These are phyloP conservation scores for Globisporangium nodosum DNA, from an alignment of 352 stramenopile species.

Conservation along the genomic window DNA sequence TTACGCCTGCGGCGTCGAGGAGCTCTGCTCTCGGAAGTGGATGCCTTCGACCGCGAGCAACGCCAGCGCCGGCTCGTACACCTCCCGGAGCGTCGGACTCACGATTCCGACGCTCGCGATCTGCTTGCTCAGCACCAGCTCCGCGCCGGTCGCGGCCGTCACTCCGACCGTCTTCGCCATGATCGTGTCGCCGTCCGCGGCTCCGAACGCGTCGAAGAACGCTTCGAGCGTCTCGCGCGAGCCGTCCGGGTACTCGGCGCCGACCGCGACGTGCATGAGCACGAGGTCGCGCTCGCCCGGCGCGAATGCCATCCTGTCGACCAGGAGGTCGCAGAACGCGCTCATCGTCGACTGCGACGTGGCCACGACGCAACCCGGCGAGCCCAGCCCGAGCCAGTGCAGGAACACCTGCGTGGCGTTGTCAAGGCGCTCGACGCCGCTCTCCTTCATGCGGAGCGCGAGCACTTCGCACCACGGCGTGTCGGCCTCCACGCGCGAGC, in stretches of 20 bases:
- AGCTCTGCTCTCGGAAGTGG: constrained; percentile 23
- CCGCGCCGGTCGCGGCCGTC: constrained; percentile 68
- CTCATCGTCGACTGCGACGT: constrained; percentile 27
- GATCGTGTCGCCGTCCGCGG: constrained; percentile 38
- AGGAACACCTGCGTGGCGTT: constrained; percentile 23
- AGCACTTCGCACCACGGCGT: constrained; percentile 48
- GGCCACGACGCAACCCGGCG: constrained; percentile 7
- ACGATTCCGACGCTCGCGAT: constrained; percentile 47
- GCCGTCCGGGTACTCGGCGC: constrained; percentile 31
- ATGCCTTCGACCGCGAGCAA: constrained; percentile 43
- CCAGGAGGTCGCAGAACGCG: constrained; percentile 42
- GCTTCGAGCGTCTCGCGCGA: constrained; percentile 40
- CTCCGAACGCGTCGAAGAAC: constrained; percentile 55
- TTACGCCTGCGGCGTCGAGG: background rate
- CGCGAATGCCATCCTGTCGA: constrained; percentile 50
- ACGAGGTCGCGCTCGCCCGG: constrained; percentile 77
- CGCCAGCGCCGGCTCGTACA: constrained; percentile 49
- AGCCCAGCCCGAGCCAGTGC: constrained; percentile 28
- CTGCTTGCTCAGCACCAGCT: constrained; percentile 59
- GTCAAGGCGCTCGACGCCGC: constrained; percentile 13
- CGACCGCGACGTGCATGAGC: constrained; percentile 46
- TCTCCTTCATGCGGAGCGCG: constrained; percentile 19
- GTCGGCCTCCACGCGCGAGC: constrained; percentile 8
- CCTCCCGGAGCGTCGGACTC: constrained; percentile 39
- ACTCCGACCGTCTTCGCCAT: constrained; percentile 88